Conservation (phyloP, 441 rosid genomes). For the Gossypium schwendimanii region DNA sequence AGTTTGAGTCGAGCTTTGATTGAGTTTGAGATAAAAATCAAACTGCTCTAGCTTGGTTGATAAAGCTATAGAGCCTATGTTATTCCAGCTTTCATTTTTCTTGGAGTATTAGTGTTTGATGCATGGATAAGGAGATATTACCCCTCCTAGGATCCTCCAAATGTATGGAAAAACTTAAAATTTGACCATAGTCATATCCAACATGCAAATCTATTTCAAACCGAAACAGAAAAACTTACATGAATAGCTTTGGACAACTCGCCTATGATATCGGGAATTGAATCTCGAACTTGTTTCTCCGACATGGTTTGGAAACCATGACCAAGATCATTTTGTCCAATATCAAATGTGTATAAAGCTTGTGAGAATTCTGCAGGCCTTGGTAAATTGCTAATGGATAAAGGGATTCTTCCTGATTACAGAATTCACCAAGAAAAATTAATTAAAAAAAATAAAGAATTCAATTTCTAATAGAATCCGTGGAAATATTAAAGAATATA, state of each 20-base stretch:
- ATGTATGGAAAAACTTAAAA: background rate
- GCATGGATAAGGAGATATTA: background rate
- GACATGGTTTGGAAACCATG: constrained; percentile 42
- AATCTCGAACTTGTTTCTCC: constrained; percentile 42
- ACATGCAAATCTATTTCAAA: background rate
- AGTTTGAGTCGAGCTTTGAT: too few relatives aligned
- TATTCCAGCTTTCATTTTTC: too few relatives aligned
- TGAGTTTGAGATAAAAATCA: too few relatives aligned
- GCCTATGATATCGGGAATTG: constrained; percentile 48
- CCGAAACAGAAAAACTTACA: constrained; percentile 22
- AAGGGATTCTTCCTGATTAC: constrained; percentile 27
- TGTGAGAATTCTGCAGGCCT: constrained; percentile 57
- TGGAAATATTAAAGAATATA: background rate
- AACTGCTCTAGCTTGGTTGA: too few relatives aligned
- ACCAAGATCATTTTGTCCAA: constrained; percentile 75
- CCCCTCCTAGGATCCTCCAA: background rate
- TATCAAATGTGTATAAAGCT: constrained; percentile 66
- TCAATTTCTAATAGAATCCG: background rate
- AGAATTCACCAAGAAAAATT: constrained; percentile 8
- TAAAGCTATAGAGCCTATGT: too few relatives aligned
- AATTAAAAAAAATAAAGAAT: background rate
- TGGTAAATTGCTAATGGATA: constrained; percentile 38
- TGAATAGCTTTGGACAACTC: constrained; percentile 48
- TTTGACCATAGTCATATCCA: background rate
- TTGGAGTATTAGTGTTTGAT: too few relatives aligned